A percentile compares a stretch with the other conserved stretches of the same genome.
Evolutionary conservation across 129 eudicot genomes (phyloP).

Genomic region (Solidago caesia): DNA sequence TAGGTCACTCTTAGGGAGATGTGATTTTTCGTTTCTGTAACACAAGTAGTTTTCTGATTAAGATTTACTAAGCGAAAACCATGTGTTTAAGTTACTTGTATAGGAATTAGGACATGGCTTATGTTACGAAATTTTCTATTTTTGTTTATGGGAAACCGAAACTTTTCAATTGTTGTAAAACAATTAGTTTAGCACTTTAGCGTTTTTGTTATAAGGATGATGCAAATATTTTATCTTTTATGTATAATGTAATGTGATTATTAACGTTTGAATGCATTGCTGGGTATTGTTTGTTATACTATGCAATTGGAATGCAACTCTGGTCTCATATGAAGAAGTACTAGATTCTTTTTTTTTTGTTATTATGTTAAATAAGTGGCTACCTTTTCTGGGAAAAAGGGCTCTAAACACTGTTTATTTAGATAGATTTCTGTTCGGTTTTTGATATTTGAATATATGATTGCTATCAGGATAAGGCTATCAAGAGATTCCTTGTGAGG

Average conservation of each 20-base stretch:
- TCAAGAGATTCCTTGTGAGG: slow-evolving; percentile 88
- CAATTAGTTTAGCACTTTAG: not conserved
- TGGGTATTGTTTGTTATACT: too few relatives aligned
- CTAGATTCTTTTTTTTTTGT: too few relatives aligned
- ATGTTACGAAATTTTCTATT: not conserved
- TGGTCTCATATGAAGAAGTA: too few relatives aligned
- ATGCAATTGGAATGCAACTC: too few relatives aligned
- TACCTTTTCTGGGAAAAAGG: too few relatives aligned
- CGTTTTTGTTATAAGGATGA: not conserved
- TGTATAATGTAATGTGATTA: not conserved
- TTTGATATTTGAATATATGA: not conserved
- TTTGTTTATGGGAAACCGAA: not conserved
- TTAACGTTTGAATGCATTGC: too few relatives aligned
- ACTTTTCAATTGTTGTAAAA: not conserved
- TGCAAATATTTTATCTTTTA: not conserved
- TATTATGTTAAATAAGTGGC: too few relatives aligned
- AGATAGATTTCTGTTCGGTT: not conserved
- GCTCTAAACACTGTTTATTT: not conserved
- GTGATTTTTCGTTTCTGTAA: too few relatives aligned
- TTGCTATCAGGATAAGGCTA: slow-evolving; percentile 63
- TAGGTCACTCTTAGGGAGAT: too few relatives aligned
- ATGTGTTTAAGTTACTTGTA: not conserved
- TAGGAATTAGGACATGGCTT: not conserved
- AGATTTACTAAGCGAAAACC: not conserved
- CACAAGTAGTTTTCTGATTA: too few relatives aligned